These are phyloP conservation scores for Eucalyptus polyanthemos DNA, from an alignment of 345 rosid species.

Conservation along the genomic window DNA sequence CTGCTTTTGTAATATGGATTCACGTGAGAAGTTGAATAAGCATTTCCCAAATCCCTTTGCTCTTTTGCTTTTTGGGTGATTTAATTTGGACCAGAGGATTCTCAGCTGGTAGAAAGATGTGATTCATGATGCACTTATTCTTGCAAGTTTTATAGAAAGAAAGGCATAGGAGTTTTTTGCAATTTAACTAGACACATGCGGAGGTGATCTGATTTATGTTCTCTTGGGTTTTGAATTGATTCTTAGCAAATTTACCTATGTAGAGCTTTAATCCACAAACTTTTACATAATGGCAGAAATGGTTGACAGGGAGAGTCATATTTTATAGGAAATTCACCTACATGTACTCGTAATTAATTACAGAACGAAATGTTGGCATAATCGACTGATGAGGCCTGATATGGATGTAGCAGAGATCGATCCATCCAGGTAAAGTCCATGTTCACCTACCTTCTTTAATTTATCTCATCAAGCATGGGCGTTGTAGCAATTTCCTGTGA, in stretches of 20 bases:
- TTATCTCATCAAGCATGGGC: neutral
- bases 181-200: no score
- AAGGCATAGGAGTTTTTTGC: neutral
- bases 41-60: neutral
- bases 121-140: neutral
- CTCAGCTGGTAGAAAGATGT: neutral
- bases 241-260: neutral
- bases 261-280: neutral
- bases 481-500: neutral
- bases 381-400: neutral
- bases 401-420: neutral
- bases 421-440: no score
- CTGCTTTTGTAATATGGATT: conserved; percentile 15
- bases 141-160: neutral
- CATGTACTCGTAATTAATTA: neutral
- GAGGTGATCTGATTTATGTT: neutral
- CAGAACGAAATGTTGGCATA: neutral
- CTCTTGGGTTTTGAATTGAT: neutral
- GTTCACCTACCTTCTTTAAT: no score
- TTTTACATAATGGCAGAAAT: neutral
- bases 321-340: neutral
- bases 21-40: neutral
- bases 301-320: neutral
- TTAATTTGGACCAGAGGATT: neutral
- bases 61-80: neutral